These are phyloP conservation scores for Kodamaea nitidulidarum DNA, from an alignment of 805 yeast genomes.

Conservation along the genomic window DNA sequence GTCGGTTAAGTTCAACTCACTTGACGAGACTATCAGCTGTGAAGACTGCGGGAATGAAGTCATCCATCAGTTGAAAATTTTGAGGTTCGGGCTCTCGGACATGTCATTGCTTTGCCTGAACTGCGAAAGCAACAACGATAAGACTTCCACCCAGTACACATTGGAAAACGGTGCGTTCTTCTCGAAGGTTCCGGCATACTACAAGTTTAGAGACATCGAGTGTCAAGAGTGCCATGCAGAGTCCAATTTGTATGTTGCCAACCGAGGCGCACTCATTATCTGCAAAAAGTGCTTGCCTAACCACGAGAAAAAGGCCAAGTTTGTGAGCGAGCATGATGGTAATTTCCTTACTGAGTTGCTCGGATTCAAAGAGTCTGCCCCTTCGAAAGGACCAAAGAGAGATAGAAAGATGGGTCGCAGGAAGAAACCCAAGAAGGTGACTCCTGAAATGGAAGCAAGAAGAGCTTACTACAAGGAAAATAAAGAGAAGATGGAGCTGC, in stretches of 20 bases:
- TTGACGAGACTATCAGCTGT: slow-evolving; percentile 46
- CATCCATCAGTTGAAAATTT: slow-evolving; percentile 48
- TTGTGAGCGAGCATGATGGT: slow-evolving; percentile 45
- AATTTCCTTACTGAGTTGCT: slow-evolving; percentile 44
- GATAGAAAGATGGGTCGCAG: slow-evolving; percentile 31
- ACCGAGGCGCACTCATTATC: slow-evolving; percentile 22
- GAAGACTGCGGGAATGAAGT: slow-evolving; percentile 54
- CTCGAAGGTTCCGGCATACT: slow-evolving; percentile 43
- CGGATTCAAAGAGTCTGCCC: slow-evolving; percentile 43
- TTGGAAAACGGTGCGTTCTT: slow-evolving; percentile 55
- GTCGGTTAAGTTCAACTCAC: slow-evolving; percentile 29
- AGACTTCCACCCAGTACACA: slow-evolving; percentile 48
- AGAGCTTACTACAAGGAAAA: slow-evolving; percentile 34
- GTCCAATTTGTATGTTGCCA: slow-evolving; percentile 34
- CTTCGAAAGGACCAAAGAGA: slow-evolving; percentile 17
- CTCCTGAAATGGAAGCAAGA: slow-evolving; percentile 33
- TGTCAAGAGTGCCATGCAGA: slow-evolving; percentile 46
- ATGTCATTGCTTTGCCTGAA: slow-evolving; percentile 46
- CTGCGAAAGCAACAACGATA: slow-evolving; percentile 38
- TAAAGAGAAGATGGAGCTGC: slow-evolving; percentile 26
- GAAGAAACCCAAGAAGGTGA: slow-evolving; percentile 17
- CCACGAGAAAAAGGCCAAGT: slow-evolving; percentile 15
- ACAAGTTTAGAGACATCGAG: slow-evolving; percentile 46
- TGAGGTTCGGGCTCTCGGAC: slow-evolving; percentile 53
- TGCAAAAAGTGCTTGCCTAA: slow-evolving; percentile 42